Percentiles rank a stretch among this genome's conserved stretches.
Conservation (phyloP, 805 yeast species). For the Candida vartiovaarae region DNA sequence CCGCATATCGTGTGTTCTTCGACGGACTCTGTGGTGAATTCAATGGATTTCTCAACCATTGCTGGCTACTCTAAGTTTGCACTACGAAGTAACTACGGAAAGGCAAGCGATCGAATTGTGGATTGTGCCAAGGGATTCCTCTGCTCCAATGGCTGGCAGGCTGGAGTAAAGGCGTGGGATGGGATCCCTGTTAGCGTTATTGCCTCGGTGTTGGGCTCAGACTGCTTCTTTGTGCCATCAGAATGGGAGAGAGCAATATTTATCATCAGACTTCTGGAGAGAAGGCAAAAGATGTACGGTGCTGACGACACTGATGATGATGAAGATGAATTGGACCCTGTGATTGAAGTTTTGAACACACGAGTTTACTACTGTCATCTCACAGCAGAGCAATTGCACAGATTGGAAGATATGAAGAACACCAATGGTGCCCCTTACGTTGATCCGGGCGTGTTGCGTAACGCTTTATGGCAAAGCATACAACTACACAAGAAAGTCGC, state of each 20-base stretch:
- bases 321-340: slow-evolving; percentile 11
- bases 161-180: slow-evolving; percentile 39
- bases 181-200: slow-evolving; percentile 36
- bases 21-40: slow-evolving; percentile 31
- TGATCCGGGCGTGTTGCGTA: slow-evolving; percentile 31
- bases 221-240: slow-evolving; percentile 45
- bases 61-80: slow-evolving; percentile 36
- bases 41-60: slow-evolving; percentile 30
- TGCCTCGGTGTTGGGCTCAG: slow-evolving; percentile 38
- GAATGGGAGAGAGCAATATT: slow-evolving; percentile 52
- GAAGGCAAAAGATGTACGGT: slow-evolving; percentile 20
- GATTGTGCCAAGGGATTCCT: slow-evolving; percentile 41
- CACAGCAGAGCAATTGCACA: slow-evolving; percentile 39
- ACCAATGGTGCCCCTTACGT: slow-evolving; percentile 32
- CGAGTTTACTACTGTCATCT: slow-evolving; percentile 42
- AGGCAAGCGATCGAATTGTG: slow-evolving; percentile 36
- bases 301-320: slow-evolving; percentile 2
- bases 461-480: slow-evolving; percentile 44
- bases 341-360: slow-evolving; percentile 32
- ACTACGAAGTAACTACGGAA: slow-evolving; percentile 35
- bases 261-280: slow-evolving; percentile 34
- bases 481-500: slow-evolving; percentile 35
- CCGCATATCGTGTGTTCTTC: slow-evolving; percentile 37
- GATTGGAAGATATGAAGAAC: slow-evolving; percentile 34
- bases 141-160: slow-evolving; percentile 43